Evolutionary conservation across 2,329 filamentous ascomycete species (phyloP), one percentile per base, ranked within the genome.

Genomic region (Fusarium graminum): DNA sequence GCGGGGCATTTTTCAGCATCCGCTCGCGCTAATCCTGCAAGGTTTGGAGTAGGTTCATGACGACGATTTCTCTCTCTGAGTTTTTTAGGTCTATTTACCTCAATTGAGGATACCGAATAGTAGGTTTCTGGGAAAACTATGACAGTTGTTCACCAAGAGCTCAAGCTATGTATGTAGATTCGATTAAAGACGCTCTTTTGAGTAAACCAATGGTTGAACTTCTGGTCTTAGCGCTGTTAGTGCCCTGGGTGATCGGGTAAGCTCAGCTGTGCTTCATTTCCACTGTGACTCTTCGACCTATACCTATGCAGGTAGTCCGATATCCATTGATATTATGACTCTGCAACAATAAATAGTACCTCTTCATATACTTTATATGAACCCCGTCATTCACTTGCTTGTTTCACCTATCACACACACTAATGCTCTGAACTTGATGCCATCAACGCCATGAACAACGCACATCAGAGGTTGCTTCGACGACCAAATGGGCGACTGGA

Each of bases 11-110:
- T 67, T 53, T 67, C 68, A 55, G 57, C 59, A 61, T 69, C 42
- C 59, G 54, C 43, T 42, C 38, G 60, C 70, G 66, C 70, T 72
- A 72, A 53, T 34, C 29, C 65, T 51, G 44, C 52, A 59, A 54
- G 58, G 38, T 56, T 52, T 41, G 41, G 40, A 59, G 47, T 38
- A 17, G 50, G 28, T 40, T 53, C 38, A 40, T 51, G 44, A 51
- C 38, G 39, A 47, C 44, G 7, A 9, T 8, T 7, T 36, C 14
- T 36, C n/a, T 17, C 16, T 36, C n/a, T 36, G 32, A n/a, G 6
- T 36, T 36, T 13, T 6, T 3, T 32, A 13, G 12, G 30, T 6
- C 3, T 32, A 32, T 32, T 32, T 13, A 13, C 30, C 16, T 43
- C 41, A 29, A 40, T 12, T 19, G 19, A 40, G 38, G 9, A 22